Evolutionary conservation across 805 yeast species (phyloP).

Genomic region (Candida khao-thaluensis): DNA sequence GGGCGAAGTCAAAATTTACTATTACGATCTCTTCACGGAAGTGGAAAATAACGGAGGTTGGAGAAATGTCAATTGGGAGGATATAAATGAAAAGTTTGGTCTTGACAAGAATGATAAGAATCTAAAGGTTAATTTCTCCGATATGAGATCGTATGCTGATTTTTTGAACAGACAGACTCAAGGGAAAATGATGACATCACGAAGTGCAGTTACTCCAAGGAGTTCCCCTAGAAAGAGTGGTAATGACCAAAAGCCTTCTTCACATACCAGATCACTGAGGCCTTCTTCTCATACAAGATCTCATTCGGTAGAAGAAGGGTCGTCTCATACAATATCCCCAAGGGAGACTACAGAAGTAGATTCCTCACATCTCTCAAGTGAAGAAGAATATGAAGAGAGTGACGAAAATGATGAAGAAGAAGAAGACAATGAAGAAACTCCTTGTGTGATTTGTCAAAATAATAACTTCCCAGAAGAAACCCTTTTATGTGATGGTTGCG

Average conservation of each 20-base stretch:
- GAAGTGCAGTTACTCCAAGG: not conserved
- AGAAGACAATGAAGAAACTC: conserved; percentile 34
- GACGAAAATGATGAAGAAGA: conserved; percentile 9
- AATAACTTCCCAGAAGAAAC: conserved; percentile 46
- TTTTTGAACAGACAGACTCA: conserved; percentile 23
- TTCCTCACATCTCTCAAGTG: not conserved
- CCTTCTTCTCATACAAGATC: conserved; percentile 1
- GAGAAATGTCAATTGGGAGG: conserved; percentile 19
- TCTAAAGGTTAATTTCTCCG: conserved; percentile 25
- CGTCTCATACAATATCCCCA: not conserved
- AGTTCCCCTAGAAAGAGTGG: not conserved
- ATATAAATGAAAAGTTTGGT: conserved; percentile 25
- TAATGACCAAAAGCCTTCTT: not conserved
- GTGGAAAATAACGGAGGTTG: conserved; percentile 27
- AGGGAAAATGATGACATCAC: not conserved
- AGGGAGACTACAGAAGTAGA: not conserved
- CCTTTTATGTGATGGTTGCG: conserved; percentile 73
- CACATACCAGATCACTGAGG: conserved; percentile 1
- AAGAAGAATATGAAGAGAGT: not conserved
- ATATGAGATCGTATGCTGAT: conserved; percentile 31
- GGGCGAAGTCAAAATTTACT: conserved; percentile 21
- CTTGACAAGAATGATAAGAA: conserved; percentile 16
- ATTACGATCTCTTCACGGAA: conserved; percentile 39
- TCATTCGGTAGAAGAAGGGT: not conserved
- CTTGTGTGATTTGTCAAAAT: conserved; percentile 49